A percentile compares a stretch with the other conserved stretches of the same genome.
These are phyloP conservation scores for Lodderomyces jiufengensis DNA, from an alignment of 1,139 yeast species.

Conservation along the genomic window DNA sequence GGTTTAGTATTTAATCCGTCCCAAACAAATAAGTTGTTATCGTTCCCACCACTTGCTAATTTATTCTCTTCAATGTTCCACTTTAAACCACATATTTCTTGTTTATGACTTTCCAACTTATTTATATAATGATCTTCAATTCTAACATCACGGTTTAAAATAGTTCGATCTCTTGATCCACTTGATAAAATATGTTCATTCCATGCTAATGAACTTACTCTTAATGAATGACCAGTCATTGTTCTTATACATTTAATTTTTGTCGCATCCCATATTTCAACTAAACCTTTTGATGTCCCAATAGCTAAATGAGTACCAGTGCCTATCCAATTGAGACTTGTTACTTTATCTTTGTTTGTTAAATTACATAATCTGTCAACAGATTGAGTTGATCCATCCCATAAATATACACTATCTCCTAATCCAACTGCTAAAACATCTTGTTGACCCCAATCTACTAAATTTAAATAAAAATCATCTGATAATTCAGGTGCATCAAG, in stretches of 20 bases:
- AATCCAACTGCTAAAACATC: conserved; percentile 88
- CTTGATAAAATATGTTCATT: conserved; percentile 84
- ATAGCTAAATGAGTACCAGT: conserved; percentile 92
- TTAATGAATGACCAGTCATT: conserved; percentile 84
- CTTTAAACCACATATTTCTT: conserved; percentile 92
- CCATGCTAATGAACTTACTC: conserved; percentile 92
- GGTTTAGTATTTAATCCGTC: conserved; percentile 76
- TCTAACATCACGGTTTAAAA: conserved; percentile 88
- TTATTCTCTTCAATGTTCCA: conserved; percentile 91
- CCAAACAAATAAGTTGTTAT: conserved; percentile 82
- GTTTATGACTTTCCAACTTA: conserved; percentile 72
- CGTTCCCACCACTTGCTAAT: conserved; percentile 92
- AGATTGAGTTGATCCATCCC: conserved; percentile 86
- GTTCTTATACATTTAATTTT: conserved; percentile 79
- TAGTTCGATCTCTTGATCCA: conserved; percentile 83
- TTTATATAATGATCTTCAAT: conserved; percentile 79
- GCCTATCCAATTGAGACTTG: conserved; percentile 91
- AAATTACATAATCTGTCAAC: conserved; percentile 80
- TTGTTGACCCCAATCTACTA: conserved; percentile 94
- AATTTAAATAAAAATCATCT: conserved; percentile 88
- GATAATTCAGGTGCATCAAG: conserved; percentile 95
- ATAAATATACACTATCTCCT: conserved; percentile 81
- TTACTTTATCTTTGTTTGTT: conserved; percentile 59
- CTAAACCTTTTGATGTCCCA: conserved; percentile 83
- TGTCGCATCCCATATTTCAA: conserved; percentile 96